Evolutionary conservation across 1,139 yeast species (phyloP).

Genomic region (Saccharomycopsis hybrid): DNA sequence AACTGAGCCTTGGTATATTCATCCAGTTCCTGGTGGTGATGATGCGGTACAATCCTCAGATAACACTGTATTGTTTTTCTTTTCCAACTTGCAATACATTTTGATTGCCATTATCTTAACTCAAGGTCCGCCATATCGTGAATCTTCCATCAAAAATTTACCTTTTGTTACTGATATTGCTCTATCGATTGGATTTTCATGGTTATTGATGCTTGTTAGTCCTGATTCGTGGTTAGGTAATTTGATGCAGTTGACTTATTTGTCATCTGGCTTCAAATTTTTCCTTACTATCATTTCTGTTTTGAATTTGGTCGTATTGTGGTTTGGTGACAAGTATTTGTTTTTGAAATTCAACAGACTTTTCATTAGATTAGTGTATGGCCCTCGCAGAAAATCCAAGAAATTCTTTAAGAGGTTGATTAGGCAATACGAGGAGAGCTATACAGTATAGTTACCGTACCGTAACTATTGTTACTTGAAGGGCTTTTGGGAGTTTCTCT

Average conservation of each 20-base stretch:
- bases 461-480: too few species aligned
- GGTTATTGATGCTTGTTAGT: constrained; percentile 42
- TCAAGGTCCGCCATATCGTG: constrained; percentile 93
- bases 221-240: constrained; percentile 50
- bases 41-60: constrained; percentile 84
- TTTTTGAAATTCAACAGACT: constrained; percentile 10
- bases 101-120: constrained; percentile 75
- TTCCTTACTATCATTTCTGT: constrained; percentile 41
- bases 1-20: constrained; percentile 64
- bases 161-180: constrained; percentile 67
- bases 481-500: too few species aligned
- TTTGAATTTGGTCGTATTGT: constrained; percentile 40
- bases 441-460: background rate
- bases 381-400: constrained; percentile 15
- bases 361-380: constrained; percentile 15
- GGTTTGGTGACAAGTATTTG: constrained; percentile 17
- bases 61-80: constrained; percentile 76
- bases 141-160: constrained; percentile 57
- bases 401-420: constrained; percentile 18
- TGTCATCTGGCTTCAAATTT: constrained; percentile 46
- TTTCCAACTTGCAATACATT: constrained; percentile 84
- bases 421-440: constrained; percentile 7
- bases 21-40: constrained; percentile 80
- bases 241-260: constrained; percentile 68
- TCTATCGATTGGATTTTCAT: constrained; percentile 43